These are phyloP conservation scores for Kalaharituber pfeilii DNA, from an alignment of 2,329 filamentous ascomycete species.

Conservation along the genomic window DNA sequence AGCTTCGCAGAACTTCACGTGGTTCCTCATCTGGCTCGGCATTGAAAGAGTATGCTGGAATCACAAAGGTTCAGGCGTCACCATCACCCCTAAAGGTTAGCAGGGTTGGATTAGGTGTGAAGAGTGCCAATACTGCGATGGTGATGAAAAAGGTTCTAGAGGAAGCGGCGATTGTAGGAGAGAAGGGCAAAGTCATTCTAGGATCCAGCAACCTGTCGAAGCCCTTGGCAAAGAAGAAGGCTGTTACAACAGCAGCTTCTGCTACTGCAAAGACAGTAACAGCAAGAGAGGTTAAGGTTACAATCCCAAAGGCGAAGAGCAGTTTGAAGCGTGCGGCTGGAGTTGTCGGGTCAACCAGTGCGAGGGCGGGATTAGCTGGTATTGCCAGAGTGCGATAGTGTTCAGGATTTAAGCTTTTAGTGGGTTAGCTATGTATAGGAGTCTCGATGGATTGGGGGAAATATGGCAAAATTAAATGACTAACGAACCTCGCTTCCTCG, in stretches of 20 bases:
- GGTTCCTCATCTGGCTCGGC: conserved; percentile 10
- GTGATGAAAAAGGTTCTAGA: conserved; percentile 9
- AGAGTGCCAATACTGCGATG: conserved; percentile 15
- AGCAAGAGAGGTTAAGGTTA: background rate
- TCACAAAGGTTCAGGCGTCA: conserved; percentile 3
- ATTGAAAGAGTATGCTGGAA: background rate
- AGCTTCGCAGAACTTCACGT: conserved; percentile 9
- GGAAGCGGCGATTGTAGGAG: conserved; percentile 6
- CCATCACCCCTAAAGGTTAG: conserved; percentile 9
- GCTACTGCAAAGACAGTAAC: background rate
- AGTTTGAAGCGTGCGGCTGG: conserved; percentile 16
- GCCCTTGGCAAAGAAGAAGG: conserved; percentile 7
- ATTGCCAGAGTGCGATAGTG: conserved; percentile 18
- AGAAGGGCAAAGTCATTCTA: conserved; percentile 16
- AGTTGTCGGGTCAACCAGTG: conserved; percentile 5
- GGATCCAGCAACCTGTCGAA: conserved; percentile 8
- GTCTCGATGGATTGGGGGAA: background rate
- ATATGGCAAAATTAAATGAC: background rate
- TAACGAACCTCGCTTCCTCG: background rate
- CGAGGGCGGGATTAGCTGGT: conserved; percentile 12
- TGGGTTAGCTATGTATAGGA: no score
- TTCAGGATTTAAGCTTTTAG: no score
- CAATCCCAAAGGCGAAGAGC: conserved; percentile 10
- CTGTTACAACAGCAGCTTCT: background rate
- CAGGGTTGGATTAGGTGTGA: conserved; percentile 9